Evolutionary conservation across 345 rosid species (phyloP), one percentile per base, ranked within the genome.

Genomic region (Rubroshorea leprosula): DNA sequence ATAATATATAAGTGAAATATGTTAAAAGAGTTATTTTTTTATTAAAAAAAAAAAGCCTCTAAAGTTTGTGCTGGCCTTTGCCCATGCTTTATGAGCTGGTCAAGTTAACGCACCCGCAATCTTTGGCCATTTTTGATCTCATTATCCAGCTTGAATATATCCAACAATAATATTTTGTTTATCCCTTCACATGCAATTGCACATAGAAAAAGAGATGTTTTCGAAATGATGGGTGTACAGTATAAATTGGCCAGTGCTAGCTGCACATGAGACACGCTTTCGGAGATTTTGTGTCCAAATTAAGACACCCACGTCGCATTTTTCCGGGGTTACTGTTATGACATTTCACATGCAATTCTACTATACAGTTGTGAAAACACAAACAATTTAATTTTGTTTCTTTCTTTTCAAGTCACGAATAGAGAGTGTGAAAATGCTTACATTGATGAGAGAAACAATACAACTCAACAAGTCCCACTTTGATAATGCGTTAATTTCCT

Each of bases 301-400:
- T n/a, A 58, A 53, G 61, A 69, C 68, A 58, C 64, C 73, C 48
- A 26, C 53, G 43, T 27, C n/a, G n/a, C n/a, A n/a, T 21, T 43
- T 13, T 43, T 55, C 46, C 7, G 35, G 35, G 35, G 35, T 29
- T 9, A 29, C 35, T 29, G 35, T 9, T n/a, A 9, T 29, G 35
- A 14, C 47, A 44, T 14, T 21, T 23, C 17, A 23, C 15, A 41
- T 24, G 29, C 41, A 55, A 29, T 29, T 29, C 5, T 9, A 29
- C 35, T 29, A 35, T 35, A 6, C 41, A 1, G 1, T 8, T 35
- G 12, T 10, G 9, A 35, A 35, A 35, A 35, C 35, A 29, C 35
- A 29, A 29, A 29, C 35, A 29, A 35, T 6, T 8, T 8, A 35
- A 35, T 35, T 35, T 35, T 6, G 41, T 35, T 35, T 35, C 41